Evolutionary conservation across 352 stramenopile species (phyloP).

Genomic region (Lagenidium giganteum): DNA sequence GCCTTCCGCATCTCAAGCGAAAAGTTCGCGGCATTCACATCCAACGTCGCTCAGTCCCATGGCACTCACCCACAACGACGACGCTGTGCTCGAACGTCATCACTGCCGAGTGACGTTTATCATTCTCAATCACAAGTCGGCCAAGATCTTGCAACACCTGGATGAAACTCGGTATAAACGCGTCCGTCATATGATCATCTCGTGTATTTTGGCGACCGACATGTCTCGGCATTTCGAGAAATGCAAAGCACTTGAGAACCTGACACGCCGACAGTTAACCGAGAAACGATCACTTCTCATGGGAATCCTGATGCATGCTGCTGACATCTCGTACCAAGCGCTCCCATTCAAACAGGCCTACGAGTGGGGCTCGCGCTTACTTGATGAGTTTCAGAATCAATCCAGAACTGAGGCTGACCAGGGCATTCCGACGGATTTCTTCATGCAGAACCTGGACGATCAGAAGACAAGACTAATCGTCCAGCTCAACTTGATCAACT

Average conservation of each 20-base stretch:
- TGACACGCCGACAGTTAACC: slow-evolving; percentile 46
- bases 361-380: slow-evolving; percentile 53
- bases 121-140: slow-evolving; percentile 68
- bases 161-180: slow-evolving; percentile 42
- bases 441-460: slow-evolving; percentile 63
- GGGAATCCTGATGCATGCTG: slow-evolving; percentile 62
- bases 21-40: slow-evolving; percentile 30
- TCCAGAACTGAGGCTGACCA: slow-evolving; percentile 43
- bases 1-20: slow-evolving; percentile 25
- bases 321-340: slow-evolving; percentile 61
- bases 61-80: slow-evolving; percentile 81
- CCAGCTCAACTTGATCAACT: slow-evolving; percentile 75
- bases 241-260: slow-evolving; percentile 53
- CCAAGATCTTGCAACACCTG: slow-evolving; percentile 66
- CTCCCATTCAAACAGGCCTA: slow-evolving; percentile 37
- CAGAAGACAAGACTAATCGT: slow-evolving; percentile 48
- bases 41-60: slow-evolving; percentile 47
- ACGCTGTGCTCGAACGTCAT: slow-evolving; percentile 79
- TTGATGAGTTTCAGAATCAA: slow-evolving; percentile 74
- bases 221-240: slow-evolving; percentile 78
- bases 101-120: slow-evolving; percentile 74
- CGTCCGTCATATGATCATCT: slow-evolving; percentile 57
- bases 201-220: slow-evolving; percentile 72
- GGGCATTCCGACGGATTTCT: slow-evolving; percentile 48
- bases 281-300: slow-evolving; percentile 60